These are phyloP conservation scores for Metarhizium rileyi DNA, from an alignment of 2,329 filamentous ascomycete genomes.

Conservation along the genomic window DNA sequence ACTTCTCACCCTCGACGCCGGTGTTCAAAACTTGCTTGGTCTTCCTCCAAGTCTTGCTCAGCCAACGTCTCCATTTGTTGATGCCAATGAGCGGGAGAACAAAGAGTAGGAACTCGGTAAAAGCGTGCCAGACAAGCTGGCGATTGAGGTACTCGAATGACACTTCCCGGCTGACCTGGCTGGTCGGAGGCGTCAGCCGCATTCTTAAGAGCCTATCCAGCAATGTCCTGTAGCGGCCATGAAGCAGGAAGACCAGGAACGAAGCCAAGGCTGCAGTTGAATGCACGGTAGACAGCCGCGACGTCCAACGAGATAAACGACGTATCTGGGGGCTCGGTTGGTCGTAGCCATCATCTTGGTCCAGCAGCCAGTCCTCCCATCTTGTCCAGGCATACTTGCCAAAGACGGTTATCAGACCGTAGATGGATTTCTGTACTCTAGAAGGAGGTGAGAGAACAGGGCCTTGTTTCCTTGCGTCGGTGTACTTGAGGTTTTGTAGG, in stretches of 20 bases:
- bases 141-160: conserved; percentile 97
- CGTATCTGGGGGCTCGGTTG: conserved; percentile 41
- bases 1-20: conserved; percentile 34
- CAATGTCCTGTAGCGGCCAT: conserved; percentile 83
- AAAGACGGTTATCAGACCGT: conserved; percentile 77
- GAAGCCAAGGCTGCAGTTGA: conserved; percentile 73
- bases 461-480: conserved; percentile 63
- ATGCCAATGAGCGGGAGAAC: conserved; percentile 95
- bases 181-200: conserved; percentile 74
- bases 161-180: conserved; percentile 80
- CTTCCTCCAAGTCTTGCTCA: conserved; percentile 78
- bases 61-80: conserved; percentile 82
- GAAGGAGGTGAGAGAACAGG: conserved; percentile 59
- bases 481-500: conserved; percentile 83
- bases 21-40: conserved; percentile 55
- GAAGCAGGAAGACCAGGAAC: conserved; percentile 83
- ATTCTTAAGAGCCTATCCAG: conserved; percentile 78
- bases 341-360: conserved; percentile 66
- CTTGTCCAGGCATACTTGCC: conserved; percentile 86
- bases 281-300: conserved; percentile 60
- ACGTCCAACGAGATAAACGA: conserved; percentile 60
- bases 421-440: conserved; percentile 72
- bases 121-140: conserved; percentile 98
- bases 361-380: conserved; percentile 80
- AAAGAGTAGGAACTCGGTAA: conserved; percentile 97